These are phyloP conservation scores for Coelastrella sp. DNA, from an alignment of 139 green algal genomes.

Conservation along the genomic window DNA sequence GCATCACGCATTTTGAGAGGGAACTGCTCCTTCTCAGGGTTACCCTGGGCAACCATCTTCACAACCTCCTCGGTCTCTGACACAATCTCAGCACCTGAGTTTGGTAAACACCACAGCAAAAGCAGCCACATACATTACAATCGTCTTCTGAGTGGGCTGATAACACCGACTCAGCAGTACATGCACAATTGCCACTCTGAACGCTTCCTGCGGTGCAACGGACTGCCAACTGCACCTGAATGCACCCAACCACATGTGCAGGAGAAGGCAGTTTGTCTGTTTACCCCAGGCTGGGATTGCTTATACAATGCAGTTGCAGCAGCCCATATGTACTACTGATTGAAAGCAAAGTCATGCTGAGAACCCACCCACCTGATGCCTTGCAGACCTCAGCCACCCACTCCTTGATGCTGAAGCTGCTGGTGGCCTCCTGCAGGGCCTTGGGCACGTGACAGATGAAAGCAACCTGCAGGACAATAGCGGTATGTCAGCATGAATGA, in stretches of 20 bases:
- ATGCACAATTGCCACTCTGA: too few relatives aligned
- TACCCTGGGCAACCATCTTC: constrained; percentile 56
- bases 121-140: not conserved
- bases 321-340: too few relatives aligned
- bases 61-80: constrained; percentile 60
- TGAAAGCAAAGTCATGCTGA: too few relatives aligned
- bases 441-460: constrained; percentile 80
- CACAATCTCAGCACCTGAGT: constrained; percentile 5
- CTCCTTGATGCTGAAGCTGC: constrained; percentile 67
- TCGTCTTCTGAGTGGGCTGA: too few relatives aligned
- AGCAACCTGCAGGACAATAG: constrained; percentile 57
- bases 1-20: constrained; percentile 84
- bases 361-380: constrained; percentile 10
- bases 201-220: too few relatives aligned
- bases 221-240: too few relatives aligned
- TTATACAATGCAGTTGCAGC: too few relatives aligned
- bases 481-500: too few relatives aligned
- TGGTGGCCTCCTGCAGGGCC: constrained; percentile 64
- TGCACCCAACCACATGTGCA: too few relatives aligned
- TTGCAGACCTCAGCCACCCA: constrained; percentile 54
- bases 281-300: too few relatives aligned
- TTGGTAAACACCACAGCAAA: too few relatives aligned
- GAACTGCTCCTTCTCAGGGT: constrained; percentile 69
- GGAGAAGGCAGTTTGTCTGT: too few relatives aligned
- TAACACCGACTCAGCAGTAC: not conserved